Conservation (phyloP, 1,284 basidiomycete genomes). For the Uromyces viciae-fabae region DNA sequence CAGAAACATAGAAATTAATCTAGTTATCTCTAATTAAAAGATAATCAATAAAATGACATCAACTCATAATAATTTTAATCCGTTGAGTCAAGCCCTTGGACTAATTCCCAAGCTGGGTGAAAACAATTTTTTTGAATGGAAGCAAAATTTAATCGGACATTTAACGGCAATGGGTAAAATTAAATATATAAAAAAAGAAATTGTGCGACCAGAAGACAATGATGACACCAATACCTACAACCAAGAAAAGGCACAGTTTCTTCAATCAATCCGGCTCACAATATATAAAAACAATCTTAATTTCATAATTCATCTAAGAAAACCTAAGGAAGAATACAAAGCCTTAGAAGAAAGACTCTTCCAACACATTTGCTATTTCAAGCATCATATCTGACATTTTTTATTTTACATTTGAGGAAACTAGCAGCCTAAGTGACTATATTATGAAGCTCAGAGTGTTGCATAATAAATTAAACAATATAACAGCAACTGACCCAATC, state of each 20-base stretch:
- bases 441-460: neutral
- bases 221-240: neutral
- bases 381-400: neutral
- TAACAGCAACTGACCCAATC: neutral
- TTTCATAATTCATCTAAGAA: neutral
- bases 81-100: no score
- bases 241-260: neutral
- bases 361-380: neutral
- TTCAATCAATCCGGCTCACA: neutral
- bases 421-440: neutral
- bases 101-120: no score
- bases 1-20: no score
- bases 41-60: no score
- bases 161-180: no score
- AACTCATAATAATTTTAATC: no score
- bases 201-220: neutral
- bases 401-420: neutral
- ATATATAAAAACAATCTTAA: neutral
- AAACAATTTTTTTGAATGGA: no score
- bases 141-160: no score
- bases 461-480: neutral
- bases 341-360: neutral
- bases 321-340: neutral
- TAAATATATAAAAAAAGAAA: no score
- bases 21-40: no score